Conservation (phyloP, 73 alveolate genomes). For the Paramecium tetraurelia region DNA sequence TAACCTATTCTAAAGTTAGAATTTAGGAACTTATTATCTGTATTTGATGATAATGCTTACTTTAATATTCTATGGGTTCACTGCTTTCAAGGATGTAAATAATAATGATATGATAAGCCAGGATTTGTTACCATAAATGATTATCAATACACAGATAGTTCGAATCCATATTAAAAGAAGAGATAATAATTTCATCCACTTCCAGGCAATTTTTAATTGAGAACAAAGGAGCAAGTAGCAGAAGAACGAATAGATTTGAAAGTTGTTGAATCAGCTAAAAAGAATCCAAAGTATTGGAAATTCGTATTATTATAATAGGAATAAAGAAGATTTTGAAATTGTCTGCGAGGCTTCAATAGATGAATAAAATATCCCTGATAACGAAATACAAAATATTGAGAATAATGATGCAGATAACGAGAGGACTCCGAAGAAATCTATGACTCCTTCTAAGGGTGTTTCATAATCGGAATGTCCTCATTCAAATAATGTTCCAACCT, state of each 20-base stretch:
- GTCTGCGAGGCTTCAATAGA: background rate
- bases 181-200: background rate
- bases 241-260: background rate
- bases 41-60: background rate
- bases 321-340: background rate
- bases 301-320: background rate
- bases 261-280: background rate
- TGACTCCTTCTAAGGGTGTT: background rate
- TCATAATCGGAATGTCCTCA: background rate
- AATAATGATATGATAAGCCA: background rate
- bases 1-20: background rate
- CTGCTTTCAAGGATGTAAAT: background rate
- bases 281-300: background rate
- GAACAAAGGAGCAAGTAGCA: background rate
- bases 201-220: background rate
- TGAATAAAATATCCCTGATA: background rate
- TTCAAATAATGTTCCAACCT: background rate
- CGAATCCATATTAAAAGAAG: background rate
- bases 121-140: background rate
- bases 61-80: background rate
- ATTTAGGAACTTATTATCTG: background rate
- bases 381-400: background rate
- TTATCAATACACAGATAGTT: conserved; percentile 13
- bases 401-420: background rate
- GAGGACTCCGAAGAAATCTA: background rate